Base-by-base conservation (phyloP, 352 stramenopile species). In the Pythium volutum region DNA sequence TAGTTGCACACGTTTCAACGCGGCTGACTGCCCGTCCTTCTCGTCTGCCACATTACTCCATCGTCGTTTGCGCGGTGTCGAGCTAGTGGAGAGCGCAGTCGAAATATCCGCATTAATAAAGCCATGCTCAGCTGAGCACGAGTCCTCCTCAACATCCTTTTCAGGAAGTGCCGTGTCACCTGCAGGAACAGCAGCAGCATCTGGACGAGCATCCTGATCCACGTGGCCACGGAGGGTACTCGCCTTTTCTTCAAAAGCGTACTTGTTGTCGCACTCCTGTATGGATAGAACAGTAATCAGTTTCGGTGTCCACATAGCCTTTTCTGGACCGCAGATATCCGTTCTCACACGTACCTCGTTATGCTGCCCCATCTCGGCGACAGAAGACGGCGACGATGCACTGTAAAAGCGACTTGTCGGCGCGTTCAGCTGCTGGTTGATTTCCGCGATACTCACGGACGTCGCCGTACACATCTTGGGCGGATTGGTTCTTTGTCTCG, bases 71-170 rank as follows among this genome's bases (percentile, higher is more conserved):
- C 81, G 79, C 50, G 73, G 79, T 50, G 76, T 68, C 39, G 67
- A 76, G 70, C 79, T 88, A 73, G 68, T 79, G 71, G 75, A 69
- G 54, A 68, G 46, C 79, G 71, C 67, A 79, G 73, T 70, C 71
- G 81, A 46, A 87, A 88, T 48, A 86, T 69, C 73, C 53, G 70
- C 69, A 87, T 90, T 90, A 90, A 90, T 87, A 88, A 71, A 73
- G 66, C 70, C 74, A 73, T 34, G 65, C 43, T 59, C 70, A 51
- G 67, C 69, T 49, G 51, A 23, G 27, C 54, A 48, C 23, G 69
- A 57, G 67, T 61, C 67, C 74, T 53, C 59, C 64, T 72, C 72
- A 76, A 65, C 72, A 70, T 77, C 73, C 59, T 45, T 52, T 33
- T 41, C 26, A 55, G 55, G 55, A 39, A 55, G 46, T 47, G 65